Conservation (phyloP, 2,329 filamentous ascomycete species). For the Cytospora piceae region DNA sequence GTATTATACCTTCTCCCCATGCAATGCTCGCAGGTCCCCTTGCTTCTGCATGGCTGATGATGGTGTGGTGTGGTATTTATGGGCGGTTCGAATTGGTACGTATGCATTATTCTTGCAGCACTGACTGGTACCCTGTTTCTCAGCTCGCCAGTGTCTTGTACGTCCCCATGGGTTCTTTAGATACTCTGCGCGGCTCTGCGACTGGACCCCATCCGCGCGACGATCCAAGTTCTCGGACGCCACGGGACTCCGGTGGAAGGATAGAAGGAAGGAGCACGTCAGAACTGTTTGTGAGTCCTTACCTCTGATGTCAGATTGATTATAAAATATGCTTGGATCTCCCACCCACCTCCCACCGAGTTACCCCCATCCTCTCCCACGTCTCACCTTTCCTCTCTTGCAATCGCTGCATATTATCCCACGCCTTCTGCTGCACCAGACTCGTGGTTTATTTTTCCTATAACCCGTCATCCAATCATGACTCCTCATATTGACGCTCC, state of each 20-base stretch:
- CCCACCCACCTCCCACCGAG: neutral
- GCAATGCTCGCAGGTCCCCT: neutral
- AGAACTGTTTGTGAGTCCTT: neutral
- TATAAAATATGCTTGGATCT: slow-evolving; percentile 23
- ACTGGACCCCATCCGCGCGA: slow-evolving; percentile 8
- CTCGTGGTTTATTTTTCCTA: slow-evolving; percentile 6
- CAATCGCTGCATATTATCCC: slow-evolving; percentile 18
- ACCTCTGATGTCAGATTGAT: slow-evolving; percentile 5
- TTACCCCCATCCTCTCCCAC: slow-evolving; percentile 11
- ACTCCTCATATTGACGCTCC: slow-evolving; percentile 52
- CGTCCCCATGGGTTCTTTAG: slow-evolving; percentile 5
- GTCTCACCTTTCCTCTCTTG: slow-evolving; percentile 9
- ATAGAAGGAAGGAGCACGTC: slow-evolving; percentile 19
- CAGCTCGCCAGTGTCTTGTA: slow-evolving; percentile 18
- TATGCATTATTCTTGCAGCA: slow-evolving; percentile 16
- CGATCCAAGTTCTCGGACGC: slow-evolving; percentile 5
- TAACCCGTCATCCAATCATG: slow-evolving; percentile 39
- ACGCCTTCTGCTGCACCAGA: slow-evolving; percentile 14
- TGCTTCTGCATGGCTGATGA: slow-evolving; percentile 19
- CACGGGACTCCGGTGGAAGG: slow-evolving; percentile 6
- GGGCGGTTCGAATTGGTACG: slow-evolving; percentile 15
- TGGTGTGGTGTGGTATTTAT: slow-evolving; percentile 2
- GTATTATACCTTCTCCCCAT: slow-evolving; percentile 20
- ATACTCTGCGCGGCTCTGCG: slow-evolving; percentile 17
- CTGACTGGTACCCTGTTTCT: slow-evolving; percentile 16